Evolutionary conservation across 2,329 filamentous ascomycete genomes (phyloP).

Genomic region (Colletotrichum godetiae): DNA sequence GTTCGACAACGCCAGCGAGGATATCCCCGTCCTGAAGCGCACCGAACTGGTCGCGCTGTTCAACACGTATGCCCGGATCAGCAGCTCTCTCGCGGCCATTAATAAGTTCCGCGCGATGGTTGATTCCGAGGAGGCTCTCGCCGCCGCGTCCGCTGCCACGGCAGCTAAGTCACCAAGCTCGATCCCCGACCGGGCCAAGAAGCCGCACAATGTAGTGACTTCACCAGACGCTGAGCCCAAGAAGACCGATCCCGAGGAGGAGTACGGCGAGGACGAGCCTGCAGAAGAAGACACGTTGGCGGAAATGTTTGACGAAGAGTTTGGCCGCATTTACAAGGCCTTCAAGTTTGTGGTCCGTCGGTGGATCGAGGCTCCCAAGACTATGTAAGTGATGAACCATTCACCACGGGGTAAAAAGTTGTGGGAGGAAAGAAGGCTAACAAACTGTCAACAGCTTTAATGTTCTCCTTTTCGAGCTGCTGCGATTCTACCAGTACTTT

Average conservation of each 20-base stretch:
- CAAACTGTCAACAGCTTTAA: constrained; percentile 47
- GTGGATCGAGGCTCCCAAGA: constrained; percentile 77
- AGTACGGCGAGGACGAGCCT: constrained; percentile 48
- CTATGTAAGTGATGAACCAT: constrained; percentile 69
- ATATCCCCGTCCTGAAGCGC: constrained; percentile 78
- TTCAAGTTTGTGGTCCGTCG: constrained; percentile 74
- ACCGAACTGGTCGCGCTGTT: constrained; percentile 95
- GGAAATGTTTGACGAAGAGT: constrained; percentile 73
- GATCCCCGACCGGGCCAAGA: constrained; percentile 52
- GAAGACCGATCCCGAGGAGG: constrained; percentile 44
- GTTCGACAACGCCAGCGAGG: constrained; percentile 76
- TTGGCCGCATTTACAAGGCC: constrained; percentile 70
- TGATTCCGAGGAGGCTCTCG: constrained; percentile 48
- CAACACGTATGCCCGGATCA: constrained; percentile 92
- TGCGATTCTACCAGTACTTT: constrained; percentile 61
- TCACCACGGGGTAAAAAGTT: neutral
- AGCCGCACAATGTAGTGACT: constrained; percentile 55
- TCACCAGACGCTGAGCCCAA: constrained; percentile 38
- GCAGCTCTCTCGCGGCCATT: constrained; percentile 81
- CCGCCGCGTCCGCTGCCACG: constrained; percentile 38
- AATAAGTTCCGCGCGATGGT: constrained; percentile 75
- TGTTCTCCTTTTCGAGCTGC: constrained; percentile 57
- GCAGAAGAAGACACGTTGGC: constrained; percentile 52
- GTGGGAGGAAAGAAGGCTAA: neutral
- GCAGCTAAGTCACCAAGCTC: constrained; percentile 38